Evolutionary conservation across 208 protist genomes (phyloP), one percentile per base, ranked within the genome.

Genomic region (Novymonas esmeraldas): DNA sequence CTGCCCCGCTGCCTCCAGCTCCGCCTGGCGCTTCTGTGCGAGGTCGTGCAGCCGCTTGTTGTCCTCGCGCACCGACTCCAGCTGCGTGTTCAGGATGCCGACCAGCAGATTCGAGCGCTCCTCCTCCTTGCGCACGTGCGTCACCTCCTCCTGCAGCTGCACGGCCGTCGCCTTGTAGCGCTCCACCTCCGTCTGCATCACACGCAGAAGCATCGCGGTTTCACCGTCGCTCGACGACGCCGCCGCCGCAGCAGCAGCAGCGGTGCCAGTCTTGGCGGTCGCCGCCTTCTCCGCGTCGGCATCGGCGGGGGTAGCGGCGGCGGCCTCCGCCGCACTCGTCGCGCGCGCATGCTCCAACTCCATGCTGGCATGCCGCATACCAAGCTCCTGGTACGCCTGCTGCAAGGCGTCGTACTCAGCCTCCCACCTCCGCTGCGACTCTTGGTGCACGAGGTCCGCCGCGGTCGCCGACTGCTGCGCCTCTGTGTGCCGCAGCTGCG

Each of bases 91-190:
- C 10, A 96, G 64, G 14, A 96, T 66, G 38, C 76, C 84, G n/a
- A 95, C 70, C 6, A 96, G 73, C 39, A 96, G 78, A 45, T 84
- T 91, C 18, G 80, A 81, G 76, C 94, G 95, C 69, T 94, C 87
- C 38, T 96, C 88, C 69, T 96, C 87, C 3, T 79, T 79, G 31
- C 74, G 81, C 49, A 85, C 90, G 46, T 71, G 73, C 2, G 89
- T 79, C 13, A 94, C 48, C 20, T 86, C 78, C 49, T 70, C 57
- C 67, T 94, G 85, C 62, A 94, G 71, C 51, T 77, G 42, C 20
- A 81, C 66, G 28, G 72, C 74, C 20, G 72, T 73, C 31, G 89
- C 87, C 73, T 87, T 87, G 69, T 95, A 84, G 60, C 88, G 81
- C 62, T 92, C 86, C 57, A 93, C 71, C 56, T 95, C 87, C 3